Base-by-base conservation (phyloP, 352 stramenopile genomes). In the Phytophthora boehmeriae region DNA sequence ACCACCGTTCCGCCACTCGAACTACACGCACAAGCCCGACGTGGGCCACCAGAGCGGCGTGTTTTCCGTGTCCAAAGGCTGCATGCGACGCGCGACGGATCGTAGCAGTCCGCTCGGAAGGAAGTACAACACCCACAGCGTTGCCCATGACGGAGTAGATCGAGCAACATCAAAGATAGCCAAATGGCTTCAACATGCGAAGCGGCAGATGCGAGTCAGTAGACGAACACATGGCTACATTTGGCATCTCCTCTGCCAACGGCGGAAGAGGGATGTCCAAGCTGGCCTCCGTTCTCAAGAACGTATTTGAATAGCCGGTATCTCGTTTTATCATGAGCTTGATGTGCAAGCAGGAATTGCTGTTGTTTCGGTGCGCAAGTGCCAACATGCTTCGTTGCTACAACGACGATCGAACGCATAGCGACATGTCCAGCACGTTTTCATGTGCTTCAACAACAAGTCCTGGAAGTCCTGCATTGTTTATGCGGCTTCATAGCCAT, bases 41-140 rank as follows among this genome's bases (percentile, higher is more conserved):
- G 8, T 85, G 68, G 8, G 78, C 72, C 6, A 74, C 51, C 0
- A 75, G 58, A 20, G 56, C 67, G 0, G 63, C 71, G 2, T 73
- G 70, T 35, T 50, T 54, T 0, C 75, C 66, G 2, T 76, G 74
- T 5, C 68, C 47, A 19, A 78, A 34, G 1, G 76, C 63, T 5
- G 53, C 49, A 39, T 67, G 51, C 4, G 64, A 64, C 4, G 49
- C 30, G 10, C 59, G 63, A 2, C 44, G 63, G 46, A 76, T 52
- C 4, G 68, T 39, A 16, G 59, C 65, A 11, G 69, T 34, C 9
- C 67, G 41, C 47, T 66, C 59, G 4, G 63, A 64, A 8, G 72
- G 58, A n/a, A 76, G 42, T 46, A 55, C 54, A 22, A 87, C 67
- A n/a, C 76, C 76, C 16, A 68, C 81, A 2, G 63, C 81, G 45